phyloP scores from a whole-genome alignment of 768 basidiomycete genomes.

The Xanthoconium stramineum region DNA sequence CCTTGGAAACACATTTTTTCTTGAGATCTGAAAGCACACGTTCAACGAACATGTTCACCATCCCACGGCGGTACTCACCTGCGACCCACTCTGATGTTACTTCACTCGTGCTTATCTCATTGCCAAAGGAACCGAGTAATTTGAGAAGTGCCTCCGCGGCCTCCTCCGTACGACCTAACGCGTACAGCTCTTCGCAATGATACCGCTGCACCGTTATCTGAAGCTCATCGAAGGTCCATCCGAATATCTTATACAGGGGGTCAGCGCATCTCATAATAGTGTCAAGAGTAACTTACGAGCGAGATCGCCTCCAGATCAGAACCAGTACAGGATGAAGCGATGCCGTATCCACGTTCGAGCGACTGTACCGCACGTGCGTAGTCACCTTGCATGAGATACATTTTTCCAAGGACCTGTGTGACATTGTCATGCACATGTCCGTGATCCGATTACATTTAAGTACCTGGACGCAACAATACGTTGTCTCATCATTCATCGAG shows the following conservation, averaged over 20 bases:
- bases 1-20: neutral
- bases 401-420: neutral
- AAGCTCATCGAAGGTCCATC: too few relatives aligned
- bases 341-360: neutral
- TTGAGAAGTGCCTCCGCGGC: neutral
- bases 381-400: neutral
- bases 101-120: neutral
- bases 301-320: neutral
- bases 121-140: neutral
- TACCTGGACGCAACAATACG: neutral
- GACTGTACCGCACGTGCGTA: neutral
- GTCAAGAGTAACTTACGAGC: neutral
- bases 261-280: neutral
- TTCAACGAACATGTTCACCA: neutral
- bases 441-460: too few relatives aligned
- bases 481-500: neutral
- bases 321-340: neutral
- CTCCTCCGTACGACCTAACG: neutral
- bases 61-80: neutral
- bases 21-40: neutral
- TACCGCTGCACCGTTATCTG: neutral
- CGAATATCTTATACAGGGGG: too few relatives aligned
- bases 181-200: neutral
- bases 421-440: neutral
- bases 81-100: neutral